phyloP scores from a whole-genome alignment of 2,329 filamentous ascomycete genomes.

The Nothopassalora personata region DNA sequence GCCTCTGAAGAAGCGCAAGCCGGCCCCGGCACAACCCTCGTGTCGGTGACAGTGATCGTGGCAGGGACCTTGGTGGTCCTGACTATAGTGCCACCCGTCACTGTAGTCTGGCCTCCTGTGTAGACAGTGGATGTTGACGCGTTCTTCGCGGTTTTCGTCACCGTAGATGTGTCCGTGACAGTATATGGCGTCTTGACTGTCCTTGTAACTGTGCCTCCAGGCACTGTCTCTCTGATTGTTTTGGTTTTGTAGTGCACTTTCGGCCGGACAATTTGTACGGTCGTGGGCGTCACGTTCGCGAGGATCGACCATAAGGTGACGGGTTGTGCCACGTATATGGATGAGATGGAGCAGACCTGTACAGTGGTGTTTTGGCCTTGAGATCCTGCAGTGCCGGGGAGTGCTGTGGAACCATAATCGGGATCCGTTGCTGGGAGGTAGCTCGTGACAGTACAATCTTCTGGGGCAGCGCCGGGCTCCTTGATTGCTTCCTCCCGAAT shows the following conservation, averaged over 20 bases:
- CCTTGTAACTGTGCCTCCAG: not conserved
- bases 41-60: slow-evolving; percentile 1
- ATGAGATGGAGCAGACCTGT: not conserved
- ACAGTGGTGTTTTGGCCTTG: not conserved
- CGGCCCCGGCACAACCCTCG: not conserved
- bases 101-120: not conserved
- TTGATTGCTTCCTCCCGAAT: not conserved
- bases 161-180: not conserved
- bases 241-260: not conserved
- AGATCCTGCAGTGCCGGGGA: not conserved
- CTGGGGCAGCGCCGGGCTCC: not conserved
- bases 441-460: not conserved
- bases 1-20: not conserved
- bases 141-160: not conserved
- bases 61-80: not conserved
- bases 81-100: not conserved
- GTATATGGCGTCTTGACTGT: not conserved
- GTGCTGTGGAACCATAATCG: not conserved
- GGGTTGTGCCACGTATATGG: not conserved
- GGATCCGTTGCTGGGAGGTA: not conserved
- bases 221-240: not conserved
- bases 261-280: not conserved
- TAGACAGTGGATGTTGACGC: not conserved
- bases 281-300: slow-evolving; percentile 5
- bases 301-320: not conserved